phyloP scores from a whole-genome alignment of 345 rosid genomes.

The Melaleuca quinquenervia region DNA sequence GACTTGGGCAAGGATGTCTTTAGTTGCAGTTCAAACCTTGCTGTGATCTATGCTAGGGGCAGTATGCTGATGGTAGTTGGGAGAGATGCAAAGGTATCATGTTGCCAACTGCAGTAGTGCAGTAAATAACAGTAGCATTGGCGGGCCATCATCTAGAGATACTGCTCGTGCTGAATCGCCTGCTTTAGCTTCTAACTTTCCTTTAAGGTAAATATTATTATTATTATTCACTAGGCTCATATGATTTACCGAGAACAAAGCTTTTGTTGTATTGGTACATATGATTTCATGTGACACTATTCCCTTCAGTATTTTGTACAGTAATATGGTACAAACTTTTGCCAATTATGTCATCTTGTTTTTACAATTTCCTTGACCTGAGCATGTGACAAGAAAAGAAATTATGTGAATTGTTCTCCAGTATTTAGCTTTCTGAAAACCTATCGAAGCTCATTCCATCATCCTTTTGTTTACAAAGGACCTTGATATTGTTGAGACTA shows the following conservation, averaged over 20 bases:
- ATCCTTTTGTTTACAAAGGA: not conserved
- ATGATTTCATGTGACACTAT: not conserved
- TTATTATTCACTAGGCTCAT: not conserved
- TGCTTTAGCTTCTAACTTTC: conserved; percentile 43
- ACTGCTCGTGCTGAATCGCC: conserved; percentile 68
- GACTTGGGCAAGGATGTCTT: not conserved
- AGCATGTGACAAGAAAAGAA: not conserved
- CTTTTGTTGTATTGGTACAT: not conserved
- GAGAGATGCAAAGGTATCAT: conserved; percentile 99
- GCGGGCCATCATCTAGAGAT: conserved; percentile 78
- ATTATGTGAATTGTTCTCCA: not conserved
- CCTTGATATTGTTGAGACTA: not conserved
- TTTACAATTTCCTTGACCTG: not conserved
- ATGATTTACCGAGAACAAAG: not conserved
- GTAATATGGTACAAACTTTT: not conserved
- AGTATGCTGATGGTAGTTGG: conserved; percentile 79
- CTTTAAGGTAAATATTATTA: conserved; percentile 41
- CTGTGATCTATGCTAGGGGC: conserved; percentile 58
- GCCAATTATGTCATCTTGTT: not conserved
- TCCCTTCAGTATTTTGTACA: not conserved
- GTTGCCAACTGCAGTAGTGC: conserved; percentile 86
- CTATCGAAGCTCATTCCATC: not conserved
- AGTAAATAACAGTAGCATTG: conserved; percentile 71
- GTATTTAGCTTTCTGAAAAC: not conserved
- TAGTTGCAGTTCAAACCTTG: conserved; percentile 23